phyloP scores from a whole-genome alignment of 441 rosid genomes.

The Aquilaria agallochum region DNA sequence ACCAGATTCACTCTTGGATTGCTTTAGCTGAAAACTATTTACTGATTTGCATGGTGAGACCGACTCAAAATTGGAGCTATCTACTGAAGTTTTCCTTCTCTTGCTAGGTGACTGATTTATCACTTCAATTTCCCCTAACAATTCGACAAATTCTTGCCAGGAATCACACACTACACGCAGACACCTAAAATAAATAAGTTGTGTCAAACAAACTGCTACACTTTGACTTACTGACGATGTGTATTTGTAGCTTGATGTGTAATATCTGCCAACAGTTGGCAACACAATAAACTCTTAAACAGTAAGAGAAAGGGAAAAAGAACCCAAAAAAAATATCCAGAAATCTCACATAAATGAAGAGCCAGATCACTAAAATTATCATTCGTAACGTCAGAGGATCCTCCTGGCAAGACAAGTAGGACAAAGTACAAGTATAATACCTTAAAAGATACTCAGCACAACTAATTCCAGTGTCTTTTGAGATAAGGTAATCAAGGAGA shows the following conservation, averaged over 20 bases:
- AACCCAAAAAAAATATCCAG: background rate
- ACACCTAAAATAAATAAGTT: slow-evolving; percentile 41
- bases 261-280: too few species aligned
- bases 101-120: slow-evolving; percentile 32
- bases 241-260: too few species aligned
- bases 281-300: too few species aligned
- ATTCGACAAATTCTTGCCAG: slow-evolving; percentile 54
- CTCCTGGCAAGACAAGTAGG: slow-evolving; percentile 7
- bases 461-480: slow-evolving; percentile 67
- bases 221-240: too few species aligned
- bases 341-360: background rate
- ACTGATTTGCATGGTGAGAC: slow-evolving; percentile 14
- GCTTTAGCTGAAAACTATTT: slow-evolving; percentile 11
- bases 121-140: slow-evolving; percentile 28
- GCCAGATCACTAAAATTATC: slow-evolving; percentile 4
- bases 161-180: slow-evolving; percentile 54
- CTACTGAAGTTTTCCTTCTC: slow-evolving; percentile 43
- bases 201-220: too few species aligned
- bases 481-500: slow-evolving; percentile 91
- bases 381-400: background rate
- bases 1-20: slow-evolving; percentile 12
- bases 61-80: slow-evolving; percentile 25
- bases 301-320: background rate
- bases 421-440: slow-evolving; percentile 26
- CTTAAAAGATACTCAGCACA: slow-evolving; percentile 87